These are phyloP conservation scores for Puya raimondii DNA, from an alignment of 176 grass and related monocot genomes.

Conservation along the genomic window DNA sequence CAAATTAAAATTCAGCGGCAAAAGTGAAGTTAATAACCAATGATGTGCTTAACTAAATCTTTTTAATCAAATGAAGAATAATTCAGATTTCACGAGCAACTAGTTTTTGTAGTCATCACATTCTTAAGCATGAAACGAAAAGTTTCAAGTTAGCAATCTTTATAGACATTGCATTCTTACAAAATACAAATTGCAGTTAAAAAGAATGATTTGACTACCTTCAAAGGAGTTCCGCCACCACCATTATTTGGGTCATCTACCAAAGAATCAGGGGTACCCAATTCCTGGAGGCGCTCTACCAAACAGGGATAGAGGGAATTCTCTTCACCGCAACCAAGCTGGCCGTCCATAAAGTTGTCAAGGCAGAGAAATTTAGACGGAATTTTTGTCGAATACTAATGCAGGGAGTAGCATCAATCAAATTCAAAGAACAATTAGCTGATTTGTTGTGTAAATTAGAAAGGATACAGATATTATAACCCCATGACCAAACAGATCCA, in stretches of 20 bases:
- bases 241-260: constrained; percentile 18
- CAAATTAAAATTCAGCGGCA: too few relatives aligned
- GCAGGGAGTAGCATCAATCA: not conserved
- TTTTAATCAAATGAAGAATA: too few relatives aligned
- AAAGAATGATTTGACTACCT: constrained; percentile 21
- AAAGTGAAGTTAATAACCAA: too few relatives aligned
- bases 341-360: constrained; percentile 68
- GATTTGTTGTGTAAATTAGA: not conserved
- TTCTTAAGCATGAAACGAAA: too few relatives aligned
- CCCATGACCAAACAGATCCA: constrained; percentile 98
- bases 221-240: constrained; percentile 28
- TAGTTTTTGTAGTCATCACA: too few relatives aligned
- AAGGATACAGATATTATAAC: constrained; percentile 99
- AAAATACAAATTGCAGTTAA: not conserved
- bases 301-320: constrained; percentile 69
- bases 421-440: not conserved
- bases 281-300: constrained; percentile 66
- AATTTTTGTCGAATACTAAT: constrained; percentile 5
- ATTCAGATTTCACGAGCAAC: too few relatives aligned
- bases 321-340: constrained; percentile 68
- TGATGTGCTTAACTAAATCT: too few relatives aligned
- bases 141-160: not conserved
- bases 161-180: not conserved
- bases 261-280: constrained; percentile 46
- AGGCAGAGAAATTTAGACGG: constrained; percentile 13